Conservation (phyloP, 2,329 filamentous ascomycete species). For the Alternaria metachromatica region DNA sequence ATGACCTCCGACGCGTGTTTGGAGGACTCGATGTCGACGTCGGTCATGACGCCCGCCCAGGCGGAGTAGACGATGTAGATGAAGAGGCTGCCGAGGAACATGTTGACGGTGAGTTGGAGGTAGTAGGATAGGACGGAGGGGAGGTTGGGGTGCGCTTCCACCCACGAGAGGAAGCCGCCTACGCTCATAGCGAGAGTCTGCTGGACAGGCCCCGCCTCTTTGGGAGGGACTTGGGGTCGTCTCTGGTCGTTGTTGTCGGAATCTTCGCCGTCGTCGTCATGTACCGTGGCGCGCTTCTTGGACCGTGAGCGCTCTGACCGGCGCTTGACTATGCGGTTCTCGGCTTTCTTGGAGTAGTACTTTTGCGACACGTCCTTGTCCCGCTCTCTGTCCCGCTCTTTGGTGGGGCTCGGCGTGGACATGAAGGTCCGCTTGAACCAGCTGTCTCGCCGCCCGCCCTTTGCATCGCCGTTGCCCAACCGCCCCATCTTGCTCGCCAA, state of each 20-base stretch:
- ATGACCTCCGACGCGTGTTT: slow-evolving; percentile 73
- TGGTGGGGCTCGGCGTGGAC: slow-evolving; percentile 48
- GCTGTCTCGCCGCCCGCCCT: slow-evolving; percentile 41
- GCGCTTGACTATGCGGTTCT: slow-evolving; percentile 49
- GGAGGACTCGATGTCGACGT: slow-evolving; percentile 75
- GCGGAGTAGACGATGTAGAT: slow-evolving; percentile 74
- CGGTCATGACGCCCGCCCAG: slow-evolving; percentile 72
- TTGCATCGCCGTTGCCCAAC: slow-evolving; percentile 37
- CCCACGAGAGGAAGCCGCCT: slow-evolving; percentile 64
- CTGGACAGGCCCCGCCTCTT: slow-evolving; percentile 15
- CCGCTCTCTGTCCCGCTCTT: slow-evolving; percentile 35
- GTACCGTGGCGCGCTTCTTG: slow-evolving; percentile 31
- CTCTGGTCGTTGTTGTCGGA: slow-evolving; percentile 32
- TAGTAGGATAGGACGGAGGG: slow-evolving; percentile 71
- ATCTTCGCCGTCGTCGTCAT: slow-evolving; percentile 31
- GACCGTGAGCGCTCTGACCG: slow-evolving; percentile 26
- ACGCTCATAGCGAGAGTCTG: slow-evolving; percentile 40
- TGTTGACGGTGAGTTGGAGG: slow-evolving; percentile 70
- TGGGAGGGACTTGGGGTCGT: not conserved
- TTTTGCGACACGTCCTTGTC: slow-evolving; percentile 27
- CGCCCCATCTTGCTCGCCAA: slow-evolving; percentile 38
- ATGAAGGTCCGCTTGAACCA: slow-evolving; percentile 35
- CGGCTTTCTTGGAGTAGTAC: slow-evolving; percentile 46
- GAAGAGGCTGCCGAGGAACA: slow-evolving; percentile 63
- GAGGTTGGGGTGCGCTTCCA: slow-evolving; percentile 69